Evolutionary conservation across 768 basidiomycete genomes (phyloP).

Genomic region (Pleurotus tuber-regium): DNA sequence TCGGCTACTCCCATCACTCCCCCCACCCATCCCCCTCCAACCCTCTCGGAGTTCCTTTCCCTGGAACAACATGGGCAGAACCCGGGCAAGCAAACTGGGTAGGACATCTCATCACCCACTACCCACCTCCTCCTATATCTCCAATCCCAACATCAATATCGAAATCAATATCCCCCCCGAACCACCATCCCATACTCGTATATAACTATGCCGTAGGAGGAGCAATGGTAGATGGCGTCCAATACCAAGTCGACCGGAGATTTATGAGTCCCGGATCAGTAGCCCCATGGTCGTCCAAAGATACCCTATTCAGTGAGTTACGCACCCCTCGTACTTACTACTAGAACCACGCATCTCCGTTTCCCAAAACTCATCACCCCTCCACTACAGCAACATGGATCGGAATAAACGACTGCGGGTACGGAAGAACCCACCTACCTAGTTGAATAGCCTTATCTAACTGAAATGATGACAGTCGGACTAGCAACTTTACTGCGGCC

Average conservation of each 20-base stretch:
- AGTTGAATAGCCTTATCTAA: background rate
- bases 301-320: slow-evolving; percentile 47
- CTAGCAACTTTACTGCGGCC: slow-evolving; percentile 17
- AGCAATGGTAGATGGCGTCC: slow-evolving; percentile 39
- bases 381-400: slow-evolving; percentile 63
- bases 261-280: slow-evolving; percentile 34
- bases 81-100: slow-evolving; percentile 57
- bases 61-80: slow-evolving; percentile 49
- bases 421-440: slow-evolving; percentile 15
- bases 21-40: slow-evolving; percentile 34
- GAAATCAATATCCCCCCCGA: slow-evolving; percentile 22
- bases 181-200: slow-evolving; percentile 43
- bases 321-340: background rate
- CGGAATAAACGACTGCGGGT: slow-evolving; percentile 68
- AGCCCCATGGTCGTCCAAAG: slow-evolving; percentile 39
- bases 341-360: too few relatives aligned
- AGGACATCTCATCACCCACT: slow-evolving; percentile 48
- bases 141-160: slow-evolving; percentile 26
- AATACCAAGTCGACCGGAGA: slow-evolving; percentile 32
- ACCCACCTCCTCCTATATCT: slow-evolving; percentile 32
- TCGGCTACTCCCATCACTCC: slow-evolving; percentile 26
- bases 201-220: slow-evolving; percentile 61
- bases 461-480: slow-evolving; percentile 14
- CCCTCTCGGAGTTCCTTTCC: slow-evolving; percentile 50
- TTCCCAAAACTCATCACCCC: too few relatives aligned